These are phyloP conservation scores for Artemisia argyi DNA, from an alignment of 129 eudicot genomes.

Conservation along the genomic window DNA sequence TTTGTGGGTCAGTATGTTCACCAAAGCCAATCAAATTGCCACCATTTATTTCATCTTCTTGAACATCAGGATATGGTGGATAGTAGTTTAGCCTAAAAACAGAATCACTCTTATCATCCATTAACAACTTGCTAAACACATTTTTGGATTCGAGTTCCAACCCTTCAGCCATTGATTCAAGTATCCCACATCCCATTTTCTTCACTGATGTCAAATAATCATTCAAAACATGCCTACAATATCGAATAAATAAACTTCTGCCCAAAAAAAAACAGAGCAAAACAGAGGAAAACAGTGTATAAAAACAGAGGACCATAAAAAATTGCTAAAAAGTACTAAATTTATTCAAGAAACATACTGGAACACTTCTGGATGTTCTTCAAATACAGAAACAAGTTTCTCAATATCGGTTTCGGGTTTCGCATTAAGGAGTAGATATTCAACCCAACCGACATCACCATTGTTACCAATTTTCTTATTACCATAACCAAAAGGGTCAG, in stretches of 20 bases:
- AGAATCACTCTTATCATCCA: constrained; percentile 44
- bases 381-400: constrained; percentile 33
- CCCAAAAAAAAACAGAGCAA: background rate
- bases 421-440: constrained; percentile 63
- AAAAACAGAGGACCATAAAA: constrained; percentile 1
- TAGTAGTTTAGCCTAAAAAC: constrained; percentile 37
- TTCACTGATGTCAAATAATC: constrained; percentile 58
- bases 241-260: background rate
- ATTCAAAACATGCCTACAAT: constrained; percentile 42
- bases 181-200: constrained; percentile 72
- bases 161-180: constrained; percentile 80
- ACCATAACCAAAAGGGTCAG: constrained; percentile 78
- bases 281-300: background rate
- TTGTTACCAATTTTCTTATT: constrained; percentile 64
- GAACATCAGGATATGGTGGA: constrained; percentile 33
- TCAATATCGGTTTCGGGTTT: constrained; percentile 37
- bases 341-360: constrained; percentile 37
- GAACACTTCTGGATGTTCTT: constrained; percentile 44
- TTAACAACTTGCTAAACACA: constrained; percentile 66
- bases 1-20: constrained; percentile 46
- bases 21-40: constrained; percentile 39
- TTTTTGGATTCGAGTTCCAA: constrained; percentile 51
- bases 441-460: constrained; percentile 87
- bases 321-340: background rate
- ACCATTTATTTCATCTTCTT: constrained; percentile 26